These are phyloP conservation scores for Capsicum chinense DNA, from an alignment of 257 asterid genomes.

Conservation along the genomic window DNA sequence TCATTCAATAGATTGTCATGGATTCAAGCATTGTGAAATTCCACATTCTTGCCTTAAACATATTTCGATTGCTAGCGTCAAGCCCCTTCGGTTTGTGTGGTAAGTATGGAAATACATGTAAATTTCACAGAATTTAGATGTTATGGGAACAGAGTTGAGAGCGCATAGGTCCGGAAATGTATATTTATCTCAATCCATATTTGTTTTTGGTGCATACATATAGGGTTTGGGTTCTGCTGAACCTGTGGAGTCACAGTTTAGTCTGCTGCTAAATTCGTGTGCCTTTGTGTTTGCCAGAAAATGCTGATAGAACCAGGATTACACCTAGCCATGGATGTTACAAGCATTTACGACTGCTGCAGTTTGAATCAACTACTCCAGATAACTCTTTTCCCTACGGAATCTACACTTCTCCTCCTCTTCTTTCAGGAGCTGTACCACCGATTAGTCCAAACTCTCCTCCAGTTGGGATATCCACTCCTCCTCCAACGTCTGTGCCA, in stretches of 20 bases:
- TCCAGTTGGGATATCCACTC: neutral
- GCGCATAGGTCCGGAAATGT: neutral
- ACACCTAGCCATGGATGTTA: neutral
- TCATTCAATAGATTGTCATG: neutral
- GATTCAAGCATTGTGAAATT: constrained; percentile 25
- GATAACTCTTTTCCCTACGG: constrained; percentile 22
- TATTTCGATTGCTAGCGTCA: constrained; percentile 13
- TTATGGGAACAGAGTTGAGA: neutral
- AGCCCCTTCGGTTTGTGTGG: constrained; percentile 9
- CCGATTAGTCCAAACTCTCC: constrained; percentile 21
- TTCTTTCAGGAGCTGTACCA: constrained; percentile 13
- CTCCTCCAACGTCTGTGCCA: neutral
- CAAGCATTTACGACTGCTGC: constrained; percentile 13
- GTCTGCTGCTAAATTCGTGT: neutral
- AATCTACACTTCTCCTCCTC: neutral
- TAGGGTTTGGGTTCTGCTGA: neutral
- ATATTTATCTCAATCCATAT: neutral
- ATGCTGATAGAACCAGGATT: constrained; percentile 6
- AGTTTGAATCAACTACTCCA: constrained; percentile 26
- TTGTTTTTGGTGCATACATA: neutral
- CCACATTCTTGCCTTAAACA: constrained; percentile 19
- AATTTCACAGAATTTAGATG: neutral
- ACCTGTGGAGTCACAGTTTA: neutral
- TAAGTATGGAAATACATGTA: neutral
- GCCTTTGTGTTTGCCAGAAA: neutral